phyloP scores from a whole-genome alignment of 2,329 filamentous ascomycete genomes.

The Fusarium marasasianum region DNA sequence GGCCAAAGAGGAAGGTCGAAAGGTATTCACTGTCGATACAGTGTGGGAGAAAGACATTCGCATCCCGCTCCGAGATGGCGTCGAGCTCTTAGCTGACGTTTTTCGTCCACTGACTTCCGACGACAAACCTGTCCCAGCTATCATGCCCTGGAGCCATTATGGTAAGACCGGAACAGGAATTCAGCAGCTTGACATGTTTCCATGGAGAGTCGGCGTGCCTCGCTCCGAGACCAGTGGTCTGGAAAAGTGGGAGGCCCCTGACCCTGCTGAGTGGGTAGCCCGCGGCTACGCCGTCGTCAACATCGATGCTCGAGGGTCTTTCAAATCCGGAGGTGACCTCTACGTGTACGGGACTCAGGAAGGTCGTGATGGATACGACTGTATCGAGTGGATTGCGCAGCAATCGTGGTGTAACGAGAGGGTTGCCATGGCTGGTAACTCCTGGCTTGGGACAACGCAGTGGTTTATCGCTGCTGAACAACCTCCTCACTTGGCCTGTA shows the following conservation, averaged over 20 bases:
- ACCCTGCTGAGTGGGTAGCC: background rate
- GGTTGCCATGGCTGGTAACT: background rate
- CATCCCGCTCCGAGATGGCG: background rate
- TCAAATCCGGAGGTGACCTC: background rate
- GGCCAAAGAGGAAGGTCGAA: background rate
- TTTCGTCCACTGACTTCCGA: background rate
- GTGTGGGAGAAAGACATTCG: background rate
- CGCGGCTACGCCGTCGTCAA: background rate
- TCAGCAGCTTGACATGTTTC: background rate
- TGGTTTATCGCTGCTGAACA: background rate
- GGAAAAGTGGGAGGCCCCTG: background rate
- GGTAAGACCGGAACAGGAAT: background rate
- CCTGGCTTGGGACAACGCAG: background rate
- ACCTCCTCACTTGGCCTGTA: background rate
- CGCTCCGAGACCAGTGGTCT: background rate
- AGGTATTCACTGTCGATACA: background rate
- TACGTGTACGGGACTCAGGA: background rate
- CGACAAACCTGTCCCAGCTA: background rate
- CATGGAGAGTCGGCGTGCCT: background rate
- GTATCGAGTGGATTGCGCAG: background rate
- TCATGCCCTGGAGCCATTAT: background rate
- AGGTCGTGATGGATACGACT: background rate
- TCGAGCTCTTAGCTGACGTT: background rate
- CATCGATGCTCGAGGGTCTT: background rate
- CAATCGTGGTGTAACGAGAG: background rate